phyloP scores from a whole-genome alignment of 2,329 filamentous ascomycete species.

The Colletotrichum sp. region DNA sequence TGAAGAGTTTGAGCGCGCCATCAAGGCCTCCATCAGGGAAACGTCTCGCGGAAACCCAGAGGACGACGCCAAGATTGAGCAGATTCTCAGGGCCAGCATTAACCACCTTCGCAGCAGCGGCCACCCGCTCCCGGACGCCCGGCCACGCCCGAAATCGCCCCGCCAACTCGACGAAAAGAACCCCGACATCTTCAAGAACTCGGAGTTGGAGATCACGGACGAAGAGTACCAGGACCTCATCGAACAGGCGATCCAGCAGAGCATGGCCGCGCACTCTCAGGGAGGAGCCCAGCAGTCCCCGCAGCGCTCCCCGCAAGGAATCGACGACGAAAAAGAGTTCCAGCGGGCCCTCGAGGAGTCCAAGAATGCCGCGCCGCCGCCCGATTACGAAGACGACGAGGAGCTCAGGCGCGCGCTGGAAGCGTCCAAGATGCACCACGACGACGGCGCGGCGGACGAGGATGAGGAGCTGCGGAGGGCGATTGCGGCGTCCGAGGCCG shows the following conservation, averaged over 20 bases:
- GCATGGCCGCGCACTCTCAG: slow-evolving; percentile 38
- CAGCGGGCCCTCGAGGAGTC: slow-evolving; percentile 45
- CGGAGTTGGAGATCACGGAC: slow-evolving; percentile 52
- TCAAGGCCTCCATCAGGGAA: slow-evolving; percentile 69
- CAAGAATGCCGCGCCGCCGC: slow-evolving; percentile 21
- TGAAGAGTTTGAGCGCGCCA: slow-evolving; percentile 73
- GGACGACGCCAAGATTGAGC: slow-evolving; percentile 75
- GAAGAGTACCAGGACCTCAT: slow-evolving; percentile 63
- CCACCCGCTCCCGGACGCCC: slow-evolving; percentile 16
- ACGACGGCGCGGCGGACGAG: slow-evolving; percentile 29
- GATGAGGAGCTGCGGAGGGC: slow-evolving; percentile 52
- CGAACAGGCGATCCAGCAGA: slow-evolving; percentile 60
- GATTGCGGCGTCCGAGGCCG: slow-evolving; percentile 51
- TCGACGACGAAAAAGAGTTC: slow-evolving; percentile 39
- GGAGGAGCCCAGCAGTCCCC: slow-evolving; percentile 19
- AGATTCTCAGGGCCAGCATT: slow-evolving; percentile 76
- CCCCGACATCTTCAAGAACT: slow-evolving; percentile 10
- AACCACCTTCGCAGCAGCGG: slow-evolving; percentile 49
- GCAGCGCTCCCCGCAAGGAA: slow-evolving; percentile 10
- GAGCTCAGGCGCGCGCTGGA: slow-evolving; percentile 44
- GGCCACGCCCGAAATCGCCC: neutral
- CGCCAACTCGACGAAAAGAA: slow-evolving; percentile 10
- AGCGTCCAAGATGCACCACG: slow-evolving; percentile 37
- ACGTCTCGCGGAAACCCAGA: slow-evolving; percentile 72
- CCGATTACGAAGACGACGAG: slow-evolving; percentile 31